A percentile compares a stretch with the other conserved stretches of the same genome.
phyloP scores from a whole-genome alignment of 164 flowering plant genomes.

The Kalanchoe fedtschenkoi region DNA sequence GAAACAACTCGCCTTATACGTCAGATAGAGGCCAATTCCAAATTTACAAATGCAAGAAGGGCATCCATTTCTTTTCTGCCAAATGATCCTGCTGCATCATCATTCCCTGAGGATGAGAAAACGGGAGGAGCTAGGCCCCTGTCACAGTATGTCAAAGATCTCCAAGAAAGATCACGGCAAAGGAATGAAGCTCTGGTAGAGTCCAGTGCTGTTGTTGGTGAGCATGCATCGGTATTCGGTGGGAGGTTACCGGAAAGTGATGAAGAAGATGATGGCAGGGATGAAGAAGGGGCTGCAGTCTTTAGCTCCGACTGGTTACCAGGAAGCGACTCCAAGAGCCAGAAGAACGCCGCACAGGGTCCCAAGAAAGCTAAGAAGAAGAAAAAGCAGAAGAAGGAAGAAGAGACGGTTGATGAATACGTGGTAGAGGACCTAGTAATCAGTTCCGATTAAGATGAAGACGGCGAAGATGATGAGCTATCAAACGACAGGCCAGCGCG shows the following conservation, averaged over 20 bases:
- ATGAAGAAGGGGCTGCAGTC: conserved; percentile 32
- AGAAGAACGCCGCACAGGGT: conserved; percentile 15
- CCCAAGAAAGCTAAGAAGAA: conserved; percentile 22
- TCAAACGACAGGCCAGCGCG: conserved; percentile 12
- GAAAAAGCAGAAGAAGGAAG: conserved; percentile 16
- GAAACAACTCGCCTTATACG: conserved; percentile 65
- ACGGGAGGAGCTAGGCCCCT: conserved; percentile 56
- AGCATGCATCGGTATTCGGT: conserved; percentile 42
- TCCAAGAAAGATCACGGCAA: conserved; percentile 58
- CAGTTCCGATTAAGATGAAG: conserved; percentile 50
- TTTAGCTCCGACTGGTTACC: conserved; percentile 78
- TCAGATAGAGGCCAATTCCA: conserved; percentile 72
- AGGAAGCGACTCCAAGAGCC: conserved; percentile 26
- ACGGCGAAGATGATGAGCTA: conserved; percentile 29
- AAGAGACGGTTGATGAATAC: conserved; percentile 33
- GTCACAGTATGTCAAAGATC: conserved; percentile 39
- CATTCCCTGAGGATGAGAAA: conserved; percentile 79
- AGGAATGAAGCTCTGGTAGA: conserved; percentile 47
- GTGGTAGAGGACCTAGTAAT: conserved; percentile 50
- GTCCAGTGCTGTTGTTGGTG: conserved; percentile 82
- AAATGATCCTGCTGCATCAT: conserved; percentile 52
- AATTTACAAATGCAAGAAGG: conserved; percentile 56
- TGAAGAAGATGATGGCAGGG: conserved; percentile 23
- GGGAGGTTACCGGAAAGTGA: conserved; percentile 23
- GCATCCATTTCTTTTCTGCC: conserved; percentile 53